Evolutionary conservation across 1,139 yeast genomes (phyloP).

Genomic region (Debaryomyces psychrophilus): DNA sequence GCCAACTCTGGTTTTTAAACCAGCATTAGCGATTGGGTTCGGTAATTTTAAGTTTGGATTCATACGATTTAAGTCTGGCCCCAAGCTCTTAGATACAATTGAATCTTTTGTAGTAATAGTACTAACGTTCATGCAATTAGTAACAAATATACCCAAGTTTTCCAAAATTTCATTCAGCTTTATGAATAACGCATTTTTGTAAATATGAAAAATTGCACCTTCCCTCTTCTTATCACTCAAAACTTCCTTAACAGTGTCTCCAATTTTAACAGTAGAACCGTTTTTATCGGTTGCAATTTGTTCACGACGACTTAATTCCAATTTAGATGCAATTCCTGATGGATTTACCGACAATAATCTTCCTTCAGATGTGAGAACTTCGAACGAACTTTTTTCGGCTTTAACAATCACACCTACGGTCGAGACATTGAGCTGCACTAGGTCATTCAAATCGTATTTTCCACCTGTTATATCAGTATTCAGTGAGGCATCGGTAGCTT

Average conservation of each 20-base stretch:
- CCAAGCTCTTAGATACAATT: constrained; percentile 54
- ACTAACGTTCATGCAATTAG: constrained; percentile 72
- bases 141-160: constrained; percentile 90
- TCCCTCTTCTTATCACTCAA: constrained; percentile 68
- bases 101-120: constrained; percentile 86
- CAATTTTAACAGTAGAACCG: constrained; percentile 83
- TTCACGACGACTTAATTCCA: constrained; percentile 63
- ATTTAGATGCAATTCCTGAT: constrained; percentile 76
- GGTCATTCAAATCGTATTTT: constrained; percentile 82
- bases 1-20: constrained; percentile 56
- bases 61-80: constrained; percentile 78
- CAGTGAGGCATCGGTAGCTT: constrained; percentile 71
- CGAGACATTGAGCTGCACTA: constrained; percentile 85
- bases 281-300: constrained; percentile 85
- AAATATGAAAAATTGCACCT: constrained; percentile 86
- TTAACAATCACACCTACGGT: constrained; percentile 87
- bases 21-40: constrained; percentile 50
- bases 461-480: constrained; percentile 49
- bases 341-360: constrained; percentile 73
- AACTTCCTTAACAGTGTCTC: constrained; percentile 87
- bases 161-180: constrained; percentile 79
- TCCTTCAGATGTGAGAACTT: constrained; percentile 84
- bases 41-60: constrained; percentile 72
- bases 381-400: constrained; percentile 84
- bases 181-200: constrained; percentile 75